A percentile compares a stretch with the other conserved stretches of the same genome.
These are phyloP conservation scores for Tolypocladium endophyticum DNA, from an alignment of 2,329 filamentous ascomycete species.

Conservation along the genomic window DNA sequence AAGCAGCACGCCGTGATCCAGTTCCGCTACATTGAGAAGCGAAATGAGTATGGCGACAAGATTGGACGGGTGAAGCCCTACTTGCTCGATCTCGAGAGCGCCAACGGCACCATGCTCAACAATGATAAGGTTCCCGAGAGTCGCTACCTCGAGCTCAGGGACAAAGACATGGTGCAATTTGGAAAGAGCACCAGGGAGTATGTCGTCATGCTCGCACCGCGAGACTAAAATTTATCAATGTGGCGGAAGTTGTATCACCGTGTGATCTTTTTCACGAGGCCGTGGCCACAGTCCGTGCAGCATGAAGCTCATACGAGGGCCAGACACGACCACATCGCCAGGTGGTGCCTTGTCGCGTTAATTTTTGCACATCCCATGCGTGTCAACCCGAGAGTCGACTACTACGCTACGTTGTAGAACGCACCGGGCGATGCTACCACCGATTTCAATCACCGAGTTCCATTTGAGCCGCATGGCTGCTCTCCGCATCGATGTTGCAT, in stretches of 20 bases:
- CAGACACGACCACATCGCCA: no score
- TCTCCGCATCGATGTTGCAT: slow-evolving; percentile 1
- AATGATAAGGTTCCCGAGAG: slow-evolving; percentile 61
- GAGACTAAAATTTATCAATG: slow-evolving; percentile 18
- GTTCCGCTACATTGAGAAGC: slow-evolving; percentile 75
- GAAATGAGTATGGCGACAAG: slow-evolving; percentile 79
- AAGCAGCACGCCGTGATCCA: slow-evolving; percentile 95
- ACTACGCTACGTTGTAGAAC: neutral
- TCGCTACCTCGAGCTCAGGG: slow-evolving; percentile 74
- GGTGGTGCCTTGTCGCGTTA: no score
- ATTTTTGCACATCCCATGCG: no score
- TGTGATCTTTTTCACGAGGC: neutral
- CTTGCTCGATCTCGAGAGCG: slow-evolving; percentile 85
- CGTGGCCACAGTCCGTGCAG: no score
- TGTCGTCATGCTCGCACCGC: slow-evolving; percentile 72
- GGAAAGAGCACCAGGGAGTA: slow-evolving; percentile 86
- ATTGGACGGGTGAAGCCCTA: slow-evolving; percentile 75
- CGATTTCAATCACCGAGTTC: neutral
- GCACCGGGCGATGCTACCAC: neutral
- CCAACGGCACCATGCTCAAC: slow-evolving; percentile 82
- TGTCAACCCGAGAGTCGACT: neutral
- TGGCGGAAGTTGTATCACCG: neutral
- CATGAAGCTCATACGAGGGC: no score
- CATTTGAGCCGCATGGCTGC: neutral
- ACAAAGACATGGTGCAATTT: slow-evolving; percentile 84